These are phyloP conservation scores for Zasmidium cellare DNA, from an alignment of 2,329 filamentous ascomycete genomes.

Conservation along the genomic window DNA sequence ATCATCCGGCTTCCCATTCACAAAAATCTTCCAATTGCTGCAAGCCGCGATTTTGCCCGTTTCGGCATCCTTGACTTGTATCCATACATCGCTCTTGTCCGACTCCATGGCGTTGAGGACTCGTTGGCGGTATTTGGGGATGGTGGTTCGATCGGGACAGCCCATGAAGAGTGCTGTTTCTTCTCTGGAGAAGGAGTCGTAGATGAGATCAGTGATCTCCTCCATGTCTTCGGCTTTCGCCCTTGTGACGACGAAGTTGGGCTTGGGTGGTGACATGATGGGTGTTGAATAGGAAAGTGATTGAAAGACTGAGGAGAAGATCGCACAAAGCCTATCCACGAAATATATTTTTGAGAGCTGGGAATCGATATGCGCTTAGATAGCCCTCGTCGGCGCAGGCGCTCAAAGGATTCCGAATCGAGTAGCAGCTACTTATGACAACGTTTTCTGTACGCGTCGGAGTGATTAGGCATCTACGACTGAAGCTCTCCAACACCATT, in stretches of 20 bases:
- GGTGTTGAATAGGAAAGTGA: too few species aligned
- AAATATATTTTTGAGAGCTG: too few species aligned
- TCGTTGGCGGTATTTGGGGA: slow-evolving; percentile 10
- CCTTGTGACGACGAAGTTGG: background rate
- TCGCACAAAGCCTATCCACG: too few species aligned
- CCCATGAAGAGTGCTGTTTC: slow-evolving; percentile 24
- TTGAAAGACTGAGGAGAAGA: too few species aligned
- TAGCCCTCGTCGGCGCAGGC: too few species aligned
- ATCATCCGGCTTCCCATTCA: slow-evolving; percentile 17
- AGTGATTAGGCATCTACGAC: too few species aligned
- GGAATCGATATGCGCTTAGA: too few species aligned
- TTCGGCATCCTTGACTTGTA: slow-evolving; percentile 29
- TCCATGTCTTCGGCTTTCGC: background rate
- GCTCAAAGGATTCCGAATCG: too few species aligned
- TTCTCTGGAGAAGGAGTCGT: slow-evolving; percentile 14
- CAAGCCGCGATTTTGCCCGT: slow-evolving; percentile 32
- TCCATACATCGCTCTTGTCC: slow-evolving; percentile 31
- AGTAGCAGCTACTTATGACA: too few species aligned
- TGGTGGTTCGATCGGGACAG: slow-evolving; percentile 14
- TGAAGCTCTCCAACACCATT: too few species aligned
- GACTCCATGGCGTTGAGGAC: slow-evolving; percentile 17
- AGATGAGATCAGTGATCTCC: background rate
- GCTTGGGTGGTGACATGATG: background rate
- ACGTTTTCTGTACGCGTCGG: too few species aligned
- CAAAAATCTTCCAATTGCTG: slow-evolving; percentile 34